Conservation (phyloP, 768 basidiomycete species). For the Cystofilobasidium capitatum region DNA sequence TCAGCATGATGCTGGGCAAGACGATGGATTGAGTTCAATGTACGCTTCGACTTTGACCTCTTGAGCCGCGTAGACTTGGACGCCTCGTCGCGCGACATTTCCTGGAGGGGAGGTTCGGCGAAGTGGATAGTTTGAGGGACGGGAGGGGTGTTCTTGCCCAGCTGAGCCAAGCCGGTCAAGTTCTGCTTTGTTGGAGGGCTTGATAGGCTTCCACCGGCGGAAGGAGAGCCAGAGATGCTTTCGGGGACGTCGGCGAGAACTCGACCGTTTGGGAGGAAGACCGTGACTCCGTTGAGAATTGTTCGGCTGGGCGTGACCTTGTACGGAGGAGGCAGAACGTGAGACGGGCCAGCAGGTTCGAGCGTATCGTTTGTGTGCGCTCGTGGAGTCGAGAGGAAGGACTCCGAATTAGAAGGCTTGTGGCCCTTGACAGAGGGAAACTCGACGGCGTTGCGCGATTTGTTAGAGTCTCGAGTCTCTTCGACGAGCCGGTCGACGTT, state of each 20-base stretch:
- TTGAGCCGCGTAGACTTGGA: constrained; percentile 1
- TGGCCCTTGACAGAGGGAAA: not conserved
- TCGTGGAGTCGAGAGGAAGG: not conserved
- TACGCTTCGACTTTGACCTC: constrained; percentile 13
- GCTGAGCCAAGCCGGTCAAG: no score
- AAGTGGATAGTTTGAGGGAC: not conserved
- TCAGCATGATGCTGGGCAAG: not conserved
- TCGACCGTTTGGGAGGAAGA: constrained; percentile 1
- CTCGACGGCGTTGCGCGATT: not conserved
- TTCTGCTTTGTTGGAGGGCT: not conserved
- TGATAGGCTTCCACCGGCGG: not conserved
- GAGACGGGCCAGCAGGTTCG: not conserved
- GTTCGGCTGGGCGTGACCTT: constrained; percentile 14
- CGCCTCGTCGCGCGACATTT: not conserved
- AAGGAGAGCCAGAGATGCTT: not conserved
- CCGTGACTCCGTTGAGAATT: not conserved
- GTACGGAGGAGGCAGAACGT: not conserved
- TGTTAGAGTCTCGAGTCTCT: constrained; percentile 1
- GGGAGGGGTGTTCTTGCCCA: no score
- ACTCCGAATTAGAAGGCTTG: not conserved
- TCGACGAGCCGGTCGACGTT: constrained; percentile 21
- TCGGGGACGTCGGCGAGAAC: constrained; percentile 14
- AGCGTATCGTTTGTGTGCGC: not conserved
- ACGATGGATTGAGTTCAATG: not conserved
- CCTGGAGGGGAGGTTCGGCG: not conserved